Evolutionary conservation across 129 eudicot genomes (phyloP).

Genomic region (Helianthus tuberosus): DNA sequence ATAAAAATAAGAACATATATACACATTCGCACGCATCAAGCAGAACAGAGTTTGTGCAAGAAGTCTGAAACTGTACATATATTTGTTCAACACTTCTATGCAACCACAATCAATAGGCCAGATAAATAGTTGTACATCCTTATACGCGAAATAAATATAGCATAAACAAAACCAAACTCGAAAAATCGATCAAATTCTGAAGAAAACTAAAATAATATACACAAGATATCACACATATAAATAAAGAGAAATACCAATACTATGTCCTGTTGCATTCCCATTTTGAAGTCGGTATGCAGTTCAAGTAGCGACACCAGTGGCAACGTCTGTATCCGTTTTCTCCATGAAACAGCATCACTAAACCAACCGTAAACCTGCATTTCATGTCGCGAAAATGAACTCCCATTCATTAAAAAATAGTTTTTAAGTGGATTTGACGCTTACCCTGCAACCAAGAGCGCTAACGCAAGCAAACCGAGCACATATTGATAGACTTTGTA

Average conservation of each 20-base stretch:
- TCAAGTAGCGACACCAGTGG: constrained; percentile 74
- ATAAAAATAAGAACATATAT: too few species aligned
- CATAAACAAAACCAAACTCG: constrained; percentile 4
- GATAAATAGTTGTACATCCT: constrained; percentile 2
- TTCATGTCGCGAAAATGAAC: not conserved
- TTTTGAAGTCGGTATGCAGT: constrained; percentile 71
- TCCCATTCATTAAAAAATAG: not conserved
- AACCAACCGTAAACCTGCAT: constrained; percentile 65
- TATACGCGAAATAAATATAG: constrained; percentile 1
- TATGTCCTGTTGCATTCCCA: constrained; percentile 61
- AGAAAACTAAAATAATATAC: constrained; percentile 20
- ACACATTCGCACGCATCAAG: too few species aligned
- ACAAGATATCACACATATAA: constrained; percentile 16
- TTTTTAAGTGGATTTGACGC: not conserved
- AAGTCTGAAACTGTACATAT: not conserved
- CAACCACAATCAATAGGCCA: not conserved
- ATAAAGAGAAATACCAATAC: constrained; percentile 6
- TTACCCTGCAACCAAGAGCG: constrained; percentile 71
- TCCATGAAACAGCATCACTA: constrained; percentile 83
- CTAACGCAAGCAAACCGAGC: constrained; percentile 55
- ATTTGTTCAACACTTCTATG: not conserved
- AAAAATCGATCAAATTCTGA: constrained; percentile 20
- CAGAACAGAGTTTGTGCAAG: not conserved
- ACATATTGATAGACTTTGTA: constrained; percentile 73
- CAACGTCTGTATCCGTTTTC: constrained; percentile 63